Base-by-base conservation (phyloP, 176 grass and related monocot genomes). In the Aegilops longissima region DNA sequence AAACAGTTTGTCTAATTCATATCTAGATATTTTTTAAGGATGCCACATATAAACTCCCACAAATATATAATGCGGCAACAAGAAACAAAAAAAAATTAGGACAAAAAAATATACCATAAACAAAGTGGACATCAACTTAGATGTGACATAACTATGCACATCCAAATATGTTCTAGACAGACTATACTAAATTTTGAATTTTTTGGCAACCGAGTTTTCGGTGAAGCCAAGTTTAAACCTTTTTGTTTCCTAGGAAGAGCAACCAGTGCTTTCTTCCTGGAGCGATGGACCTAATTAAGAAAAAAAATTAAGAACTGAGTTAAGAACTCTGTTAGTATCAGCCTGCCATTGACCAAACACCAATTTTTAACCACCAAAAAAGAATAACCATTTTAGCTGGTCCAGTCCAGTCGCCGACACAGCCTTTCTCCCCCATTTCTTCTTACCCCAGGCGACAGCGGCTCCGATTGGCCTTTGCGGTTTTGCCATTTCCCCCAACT, bases 401-500 rank as follows among this genome's bases (percentile, higher is more conserved):
- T 76, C 44, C 51, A 49, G 11, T 76, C 33, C 30, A 31, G 66
- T 56, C 64, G 39, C 34, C n/a, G 71, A 64, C 85, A n/a, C 27
- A 73, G 16, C 40, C 38, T 63, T 44, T 52, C 30, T 66, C 42
- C 35, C 61, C 70, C 0, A 2, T 54, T 73, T 66, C 71, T 61
- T 59, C 25, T 64, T 61, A 87, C 89, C 44, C 77, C 69, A 66
- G 34, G 23, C 80, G 47, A 68, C 74, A 30, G 44, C 64, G 44
- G 27, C 88, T 31, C 69, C 36, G 42, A 76, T 72, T 40, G 76
- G 76, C 75, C 83, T 73, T 62, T 75, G 40, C 80, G 33, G 75
- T 67, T 68, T 12, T 76, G 73, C 73, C 73, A 76, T 76, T 69
- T 54, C 81, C 81, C 85, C 54, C 17, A 17, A 54, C 77, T 5